Evolutionary conservation across 805 yeast species (phyloP).

Genomic region (Candida golubevii): DNA sequence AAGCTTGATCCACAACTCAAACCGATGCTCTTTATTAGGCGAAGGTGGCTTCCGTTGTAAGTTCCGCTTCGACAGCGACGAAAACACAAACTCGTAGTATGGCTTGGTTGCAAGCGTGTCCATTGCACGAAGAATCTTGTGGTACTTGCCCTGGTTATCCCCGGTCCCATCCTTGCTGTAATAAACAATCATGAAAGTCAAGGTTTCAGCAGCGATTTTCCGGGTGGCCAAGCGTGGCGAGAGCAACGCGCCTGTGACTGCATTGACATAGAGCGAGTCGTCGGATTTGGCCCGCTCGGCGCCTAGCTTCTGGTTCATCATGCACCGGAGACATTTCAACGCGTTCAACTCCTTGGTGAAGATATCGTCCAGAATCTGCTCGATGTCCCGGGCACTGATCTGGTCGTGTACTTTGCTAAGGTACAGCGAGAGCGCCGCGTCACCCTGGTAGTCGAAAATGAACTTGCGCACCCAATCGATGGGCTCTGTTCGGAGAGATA

Average conservation of each 20-base stretch:
- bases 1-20: slow-evolving; percentile 67
- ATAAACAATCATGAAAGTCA: slow-evolving; percentile 46
- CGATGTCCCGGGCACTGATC: slow-evolving; percentile 17
- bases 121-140: slow-evolving; percentile 52
- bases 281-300: slow-evolving; percentile 52
- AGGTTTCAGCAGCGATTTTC: slow-evolving; percentile 73
- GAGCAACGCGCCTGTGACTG: slow-evolving; percentile 66
- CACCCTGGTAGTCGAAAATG: slow-evolving; percentile 72
- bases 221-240: slow-evolving; percentile 76
- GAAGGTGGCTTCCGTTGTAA: slow-evolving; percentile 35
- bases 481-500: slow-evolving; percentile 87
- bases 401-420: slow-evolving; percentile 49
- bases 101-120: slow-evolving; percentile 40
- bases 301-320: slow-evolving; percentile 61
- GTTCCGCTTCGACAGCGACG: slow-evolving; percentile 21
- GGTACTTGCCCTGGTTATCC: slow-evolving; percentile 43
- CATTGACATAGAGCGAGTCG: slow-evolving; percentile 43
- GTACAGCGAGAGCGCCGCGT: slow-evolving; percentile 65
- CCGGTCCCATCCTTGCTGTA: slow-evolving; percentile 24
- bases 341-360: slow-evolving; percentile 71
- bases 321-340: slow-evolving; percentile 72
- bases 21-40: slow-evolving; percentile 41
- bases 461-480: slow-evolving; percentile 74
- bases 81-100: slow-evolving; percentile 33
- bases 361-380: slow-evolving; percentile 44